These are phyloP conservation scores for Ophiostoma quercus DNA, from an alignment of 2,329 filamentous ascomycete species.

Conservation along the genomic window DNA sequence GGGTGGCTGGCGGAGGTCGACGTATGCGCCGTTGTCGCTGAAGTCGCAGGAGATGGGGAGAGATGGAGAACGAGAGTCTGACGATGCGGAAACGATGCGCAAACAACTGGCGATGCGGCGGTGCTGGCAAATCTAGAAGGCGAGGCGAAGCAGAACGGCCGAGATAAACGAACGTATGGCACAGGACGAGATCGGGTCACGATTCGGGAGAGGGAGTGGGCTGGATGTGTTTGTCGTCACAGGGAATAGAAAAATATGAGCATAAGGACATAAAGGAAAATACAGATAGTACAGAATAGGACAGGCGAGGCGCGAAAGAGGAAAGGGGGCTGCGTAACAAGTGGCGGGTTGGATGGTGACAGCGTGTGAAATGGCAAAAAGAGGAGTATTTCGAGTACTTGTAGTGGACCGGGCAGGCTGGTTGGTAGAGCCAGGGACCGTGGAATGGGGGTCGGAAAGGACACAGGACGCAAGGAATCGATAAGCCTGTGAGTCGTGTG, in stretches of 20 bases:
- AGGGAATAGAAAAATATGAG: not conserved
- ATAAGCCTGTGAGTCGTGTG: constrained; percentile 16
- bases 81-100: not conserved
- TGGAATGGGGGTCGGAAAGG: not conserved
- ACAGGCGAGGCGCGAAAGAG: constrained; percentile 17
- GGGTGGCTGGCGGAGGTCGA: not conserved
- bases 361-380: constrained; percentile 13
- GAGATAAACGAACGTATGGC: constrained; percentile 15
- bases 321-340: constrained; percentile 17
- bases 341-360: constrained; percentile 17
- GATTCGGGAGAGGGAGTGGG: constrained; percentile 10
- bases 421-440: not conserved
- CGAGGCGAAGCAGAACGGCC: not conserved
- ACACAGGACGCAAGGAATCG: not conserved
- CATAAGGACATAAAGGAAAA: not conserved
- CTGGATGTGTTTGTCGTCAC: constrained; percentile 7
- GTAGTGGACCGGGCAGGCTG: not conserved
- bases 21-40: constrained; percentile 1
- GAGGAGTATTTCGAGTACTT: constrained; percentile 8
- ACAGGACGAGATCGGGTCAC: constrained; percentile 4
- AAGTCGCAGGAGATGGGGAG: not conserved
- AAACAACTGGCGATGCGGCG: not conserved
- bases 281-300: not conserved
- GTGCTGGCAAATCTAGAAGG: not conserved
- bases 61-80: not conserved